Evolutionary conservation across 1,284 basidiomycete genomes (phyloP).

Genomic region (Trichosporon ovoides): DNA sequence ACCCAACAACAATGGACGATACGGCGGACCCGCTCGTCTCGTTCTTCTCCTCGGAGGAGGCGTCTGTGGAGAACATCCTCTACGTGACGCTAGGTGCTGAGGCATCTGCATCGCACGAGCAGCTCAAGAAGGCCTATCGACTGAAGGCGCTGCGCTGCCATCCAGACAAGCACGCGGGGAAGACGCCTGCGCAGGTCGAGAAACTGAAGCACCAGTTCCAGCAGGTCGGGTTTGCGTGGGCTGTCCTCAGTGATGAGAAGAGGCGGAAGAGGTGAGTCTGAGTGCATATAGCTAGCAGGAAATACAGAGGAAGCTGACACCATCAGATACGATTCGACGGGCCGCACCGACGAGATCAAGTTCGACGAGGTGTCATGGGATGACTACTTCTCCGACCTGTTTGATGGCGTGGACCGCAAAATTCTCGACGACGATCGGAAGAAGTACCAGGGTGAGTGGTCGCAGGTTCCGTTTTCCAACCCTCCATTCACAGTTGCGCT

Average conservation of each 20-base stretch:
- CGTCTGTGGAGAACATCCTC: conserved; percentile 48
- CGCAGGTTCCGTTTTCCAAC: too few relatives aligned
- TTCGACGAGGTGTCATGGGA: conserved; percentile 80
- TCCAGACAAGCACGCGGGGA: conserved; percentile 76
- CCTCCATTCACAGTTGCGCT: too few relatives aligned
- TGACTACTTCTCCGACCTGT: conserved; percentile 82
- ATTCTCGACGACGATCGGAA: conserved; percentile 84
- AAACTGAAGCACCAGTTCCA: conserved; percentile 71
- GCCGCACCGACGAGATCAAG: conserved; percentile 71
- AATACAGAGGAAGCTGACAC: conserved; percentile 2
- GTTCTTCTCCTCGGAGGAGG: conserved; percentile 67
- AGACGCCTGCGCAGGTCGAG: conserved; percentile 57
- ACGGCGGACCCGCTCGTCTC: conserved; percentile 65
- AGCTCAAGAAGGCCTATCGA: conserved; percentile 78
- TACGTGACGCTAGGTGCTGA: conserved; percentile 65
- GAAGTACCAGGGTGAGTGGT: conserved; percentile 72
- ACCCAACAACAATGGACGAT: conserved; percentile 55
- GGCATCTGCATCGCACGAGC: conserved; percentile 56
- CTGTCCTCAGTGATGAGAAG: conserved; percentile 73
- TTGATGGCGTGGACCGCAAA: conserved; percentile 74
- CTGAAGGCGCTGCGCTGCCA: conserved; percentile 74
- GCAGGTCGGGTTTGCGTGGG: conserved; percentile 83
- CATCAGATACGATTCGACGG: conserved; percentile 68
- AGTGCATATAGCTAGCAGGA: too few relatives aligned
- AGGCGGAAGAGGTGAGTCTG: conserved; percentile 57